Base-by-base conservation (phyloP, 2,329 filamentous ascomycete genomes). In the Fusarium pseudocircinatum region DNA sequence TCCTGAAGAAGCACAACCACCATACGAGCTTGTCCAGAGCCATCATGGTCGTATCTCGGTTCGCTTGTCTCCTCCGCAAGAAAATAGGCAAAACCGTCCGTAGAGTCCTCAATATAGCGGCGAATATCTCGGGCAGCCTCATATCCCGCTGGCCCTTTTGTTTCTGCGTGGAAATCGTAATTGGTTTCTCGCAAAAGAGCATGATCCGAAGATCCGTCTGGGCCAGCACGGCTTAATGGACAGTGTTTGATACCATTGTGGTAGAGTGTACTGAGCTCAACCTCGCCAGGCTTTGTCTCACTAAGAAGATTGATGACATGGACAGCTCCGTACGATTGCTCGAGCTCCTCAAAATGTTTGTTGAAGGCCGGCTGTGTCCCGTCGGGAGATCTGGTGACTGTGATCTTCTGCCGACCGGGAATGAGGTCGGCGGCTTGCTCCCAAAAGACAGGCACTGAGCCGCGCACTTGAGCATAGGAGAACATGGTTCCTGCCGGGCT, bases 131-230 rank as follows among this genome's bases (percentile, higher is more conserved):
- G 92, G n/a, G 96, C 96, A 63, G 94, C 94, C 80, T 97, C 95
- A 79, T 98, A 98, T 7, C 96, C 96, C 63, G 89, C 89, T 2
- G 94, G 92, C 0, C 93, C 94, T 78, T 93, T 93, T 3, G 96
- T 97, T 81, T 98, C 95, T 7, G 95, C 96, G 79, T 98, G 95
- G 68, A 99, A 98, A 82, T 99, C 96, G 79, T 96, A 99, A 78
- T 97, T 94, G 2, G 96, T 97, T 67, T 92, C 89, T 70, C 89
- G 89, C 36, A 98, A 83, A 42, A 98, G 87, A 53, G 93, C 89
- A 78, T 96, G 94, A 68, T 94, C 93, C 18, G 77, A 76, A 6
- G 87, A 86, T 34, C 86, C 85, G 40, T 88, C 86, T 26, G 87
- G 88, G 12, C 84, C 87, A 30, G 85, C 83, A 20, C 86, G 86